Conservation (phyloP, 2,329 filamentous ascomycete species). For the Monosporascus sp. region DNA sequence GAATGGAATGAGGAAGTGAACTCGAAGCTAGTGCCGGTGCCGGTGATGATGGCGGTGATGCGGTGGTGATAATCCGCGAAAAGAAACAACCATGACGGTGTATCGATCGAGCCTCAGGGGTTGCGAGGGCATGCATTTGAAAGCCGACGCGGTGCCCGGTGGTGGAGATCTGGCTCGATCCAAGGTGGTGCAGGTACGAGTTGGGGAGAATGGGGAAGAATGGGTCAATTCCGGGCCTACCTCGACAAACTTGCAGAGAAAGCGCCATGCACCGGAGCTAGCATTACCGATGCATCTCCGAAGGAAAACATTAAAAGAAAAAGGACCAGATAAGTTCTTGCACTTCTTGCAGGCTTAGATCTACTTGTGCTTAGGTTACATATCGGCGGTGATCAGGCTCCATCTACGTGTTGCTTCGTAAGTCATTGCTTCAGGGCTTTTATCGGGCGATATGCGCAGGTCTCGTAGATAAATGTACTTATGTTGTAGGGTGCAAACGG, state of each 20-base stretch:
- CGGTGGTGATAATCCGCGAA: not conserved
- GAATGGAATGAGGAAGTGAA: not conserved
- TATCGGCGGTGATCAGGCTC: not conserved
- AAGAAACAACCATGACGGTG: not conserved
- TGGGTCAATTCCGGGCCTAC: not conserved
- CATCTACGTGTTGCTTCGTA: not conserved
- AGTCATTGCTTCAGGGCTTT: not conserved
- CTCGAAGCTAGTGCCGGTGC: not conserved
- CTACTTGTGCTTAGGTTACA: not conserved
- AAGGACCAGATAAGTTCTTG: not conserved
- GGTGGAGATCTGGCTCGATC: not conserved
- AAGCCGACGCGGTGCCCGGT: not conserved
- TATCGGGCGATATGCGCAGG: not conserved
- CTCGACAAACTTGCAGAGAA: not conserved
- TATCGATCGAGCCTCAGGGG: not conserved
- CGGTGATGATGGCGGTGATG: not conserved
- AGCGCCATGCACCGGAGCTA: not conserved
- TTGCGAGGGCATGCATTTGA: not conserved
- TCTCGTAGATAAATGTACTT: not conserved
- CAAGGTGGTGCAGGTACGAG: not conserved
- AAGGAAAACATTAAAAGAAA: not conserved
- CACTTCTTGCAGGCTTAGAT: not conserved
- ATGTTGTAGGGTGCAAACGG: not conserved
- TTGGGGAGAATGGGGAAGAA: not conserved
- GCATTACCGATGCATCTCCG: not conserved